Percentiles rank a stretch among this genome's conserved stretches.
phyloP scores from a whole-genome alignment of 2,329 filamentous ascomycete genomes.

The Xylariomycetidae sp. region DNA sequence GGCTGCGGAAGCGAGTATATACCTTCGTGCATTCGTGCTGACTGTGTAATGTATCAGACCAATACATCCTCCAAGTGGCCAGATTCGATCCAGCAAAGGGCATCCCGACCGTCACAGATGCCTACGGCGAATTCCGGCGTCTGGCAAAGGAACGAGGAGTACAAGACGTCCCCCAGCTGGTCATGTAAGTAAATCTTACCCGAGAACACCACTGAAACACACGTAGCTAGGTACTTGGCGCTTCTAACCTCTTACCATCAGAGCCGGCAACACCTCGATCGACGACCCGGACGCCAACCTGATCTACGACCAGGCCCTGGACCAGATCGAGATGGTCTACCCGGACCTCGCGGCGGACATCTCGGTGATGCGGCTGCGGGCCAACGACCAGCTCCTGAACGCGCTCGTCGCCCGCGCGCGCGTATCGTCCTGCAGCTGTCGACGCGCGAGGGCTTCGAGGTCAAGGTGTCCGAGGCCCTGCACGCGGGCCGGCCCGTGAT shows the following conservation, averaged over 20 bases:
- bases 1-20: no score
- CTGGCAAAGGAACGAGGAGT: slow-evolving; percentile 49
- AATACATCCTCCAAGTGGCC: slow-evolving; percentile 76
- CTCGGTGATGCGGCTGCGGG: slow-evolving; percentile 70
- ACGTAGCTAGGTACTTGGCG: no score
- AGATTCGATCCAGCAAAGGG: slow-evolving; percentile 83
- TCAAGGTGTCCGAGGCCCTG: slow-evolving; percentile 79
- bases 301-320: slow-evolving; percentile 69
- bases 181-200: slow-evolving; percentile 58
- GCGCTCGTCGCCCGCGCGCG: slow-evolving; percentile 67
- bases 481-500: slow-evolving; percentile 78
- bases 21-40: no score
- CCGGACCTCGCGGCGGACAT: slow-evolving; percentile 60
- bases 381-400: slow-evolving; percentile 77
- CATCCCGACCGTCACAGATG: slow-evolving; percentile 70
- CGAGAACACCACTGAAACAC: no score
- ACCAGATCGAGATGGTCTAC: slow-evolving; percentile 60
- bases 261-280: slow-evolving; percentile 66
- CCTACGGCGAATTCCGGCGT: slow-evolving; percentile 68
- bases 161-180: slow-evolving; percentile 61
- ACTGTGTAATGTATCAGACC: slow-evolving; percentile 33
- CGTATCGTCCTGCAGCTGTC: slow-evolving; percentile 74
- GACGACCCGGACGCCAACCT: slow-evolving; percentile 73
- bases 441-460: slow-evolving; percentile 78
- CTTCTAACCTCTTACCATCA: slow-evolving; percentile 31